Percentiles rank a stretch among this genome's conserved stretches.
Conservation (phyloP, 768 basidiomycete species). For the Leccinum boreale region DNA sequence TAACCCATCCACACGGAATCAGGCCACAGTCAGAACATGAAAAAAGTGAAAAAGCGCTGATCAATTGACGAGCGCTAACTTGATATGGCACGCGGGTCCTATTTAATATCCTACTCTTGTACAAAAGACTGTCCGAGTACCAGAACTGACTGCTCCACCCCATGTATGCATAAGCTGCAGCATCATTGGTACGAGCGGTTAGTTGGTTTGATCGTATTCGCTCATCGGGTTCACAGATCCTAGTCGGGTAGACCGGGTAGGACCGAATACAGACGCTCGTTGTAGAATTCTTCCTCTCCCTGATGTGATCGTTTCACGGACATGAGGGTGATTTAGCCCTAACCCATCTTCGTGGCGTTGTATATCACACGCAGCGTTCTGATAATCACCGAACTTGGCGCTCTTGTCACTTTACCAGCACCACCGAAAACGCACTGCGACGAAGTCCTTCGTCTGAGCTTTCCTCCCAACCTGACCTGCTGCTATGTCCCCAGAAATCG, state of each 20-base stretch:
- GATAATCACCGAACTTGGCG: not conserved
- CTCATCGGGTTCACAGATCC: not conserved
- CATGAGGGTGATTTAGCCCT: not conserved
- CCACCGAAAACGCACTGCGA: not conserved
- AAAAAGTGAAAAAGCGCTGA: not conserved
- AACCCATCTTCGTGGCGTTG: not conserved
- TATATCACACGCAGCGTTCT: not conserved
- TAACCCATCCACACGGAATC: not conserved
- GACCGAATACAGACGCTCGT: conserved; percentile 4
- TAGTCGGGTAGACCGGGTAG: too few relatives aligned
- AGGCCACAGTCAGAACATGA: not conserved
- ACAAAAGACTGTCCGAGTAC: not conserved
- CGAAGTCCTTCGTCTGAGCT: not conserved
- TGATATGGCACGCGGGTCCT: not conserved
- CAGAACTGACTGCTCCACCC: not conserved
- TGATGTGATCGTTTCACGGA: conserved; percentile 9
- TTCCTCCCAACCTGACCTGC: not conserved
- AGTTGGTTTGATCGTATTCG: not conserved
- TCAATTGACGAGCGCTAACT: not conserved
- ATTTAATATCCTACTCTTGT: not conserved
- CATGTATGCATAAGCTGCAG: too few relatives aligned
- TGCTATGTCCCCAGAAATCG: not conserved
- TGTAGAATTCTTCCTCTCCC: not conserved
- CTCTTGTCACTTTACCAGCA: not conserved
- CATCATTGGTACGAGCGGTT: too few relatives aligned